Conservation (phyloP, 208 protist genomes). For the Leptomonas pyrrhocoris region DNA sequence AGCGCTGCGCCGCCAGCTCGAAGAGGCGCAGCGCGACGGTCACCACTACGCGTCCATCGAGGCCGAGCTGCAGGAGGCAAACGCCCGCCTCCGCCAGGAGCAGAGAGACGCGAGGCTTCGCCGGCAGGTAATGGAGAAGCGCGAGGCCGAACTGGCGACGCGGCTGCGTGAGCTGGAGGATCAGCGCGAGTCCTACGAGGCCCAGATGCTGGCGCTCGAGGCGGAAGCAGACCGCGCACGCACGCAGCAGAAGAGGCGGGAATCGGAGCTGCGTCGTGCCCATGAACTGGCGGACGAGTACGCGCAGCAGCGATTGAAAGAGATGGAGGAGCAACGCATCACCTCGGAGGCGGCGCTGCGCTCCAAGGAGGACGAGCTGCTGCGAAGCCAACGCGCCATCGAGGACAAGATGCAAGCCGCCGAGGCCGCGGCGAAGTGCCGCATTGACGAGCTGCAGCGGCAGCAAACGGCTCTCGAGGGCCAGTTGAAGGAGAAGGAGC, state of each 20-base stretch:
- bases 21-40: conserved; percentile 46
- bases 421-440: conserved; percentile 42
- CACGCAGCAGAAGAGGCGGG: conserved; percentile 46
- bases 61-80: conserved; percentile 50
- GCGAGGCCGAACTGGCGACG: conserved; percentile 56
- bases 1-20: conserved; percentile 50
- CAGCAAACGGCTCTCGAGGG: conserved; percentile 55
- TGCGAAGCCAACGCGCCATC: conserved; percentile 45
- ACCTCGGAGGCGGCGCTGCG: conserved; percentile 47
- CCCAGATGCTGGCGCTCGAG: conserved; percentile 71
- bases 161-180: conserved; percentile 62
- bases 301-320: conserved; percentile 42
- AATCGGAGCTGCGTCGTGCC: conserved; percentile 50
- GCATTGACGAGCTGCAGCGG: conserved; percentile 61
- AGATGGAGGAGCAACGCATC: conserved; percentile 61
- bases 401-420: conserved; percentile 54
- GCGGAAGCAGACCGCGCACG: conserved; percentile 51
- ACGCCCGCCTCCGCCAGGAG: conserved; percentile 52
- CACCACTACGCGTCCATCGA: conserved; percentile 46
- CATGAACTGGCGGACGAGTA: conserved; percentile 38
- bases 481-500: conserved; percentile 56
- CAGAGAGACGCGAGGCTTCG: conserved; percentile 50
- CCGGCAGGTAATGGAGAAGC: conserved; percentile 51
- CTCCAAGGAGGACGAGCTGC: conserved; percentile 48
- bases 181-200: conserved; percentile 63